Evolutionary conservation across 306 rosid genomes (phyloP), one percentile per base, ranked within the genome.

Genomic region (Cucurbita maxima): DNA sequence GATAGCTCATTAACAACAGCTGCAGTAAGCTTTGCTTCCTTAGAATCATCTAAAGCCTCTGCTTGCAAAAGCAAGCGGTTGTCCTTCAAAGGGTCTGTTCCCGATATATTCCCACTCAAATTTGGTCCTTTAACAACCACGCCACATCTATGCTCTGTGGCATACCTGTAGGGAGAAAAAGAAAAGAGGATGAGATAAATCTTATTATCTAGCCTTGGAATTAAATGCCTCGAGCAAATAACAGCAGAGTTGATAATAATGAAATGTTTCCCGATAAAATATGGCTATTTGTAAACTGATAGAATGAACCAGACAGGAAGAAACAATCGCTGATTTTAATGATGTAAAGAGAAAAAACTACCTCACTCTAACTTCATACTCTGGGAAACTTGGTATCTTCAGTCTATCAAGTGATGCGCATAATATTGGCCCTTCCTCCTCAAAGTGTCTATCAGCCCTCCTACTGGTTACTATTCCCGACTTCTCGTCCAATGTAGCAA

Each of bases 71-170:
- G 96, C 75, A 94, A 77, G 74, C 95, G 92, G 81, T 94, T 91
- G 81, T 94, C 97, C 84, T 94, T 91, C 76, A 94, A 82, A 1
- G 96, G 97, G 76, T 94, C 92, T 47, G 99, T 89, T 81, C 97
- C 99, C 5, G 99, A 94, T 80, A 94, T 91, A 73, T 94, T 94
- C 78, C 99, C 97, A 59, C 97, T 91, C 79, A 94, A 78, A 61
- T 72, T 86, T 78, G 97, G 96, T 76, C 99, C 96, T 84, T 91
- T 91, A 43, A 89, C 96, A 47, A 91, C 99, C 80, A 91, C 97
- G 58, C 97, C 99, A 84, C 97, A 91, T 82, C 99, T 91, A 84
- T 94, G 97, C 78, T 91, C 99, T 34, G 97, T 94, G 64, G 99
- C 99, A 85, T 94, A 94, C 86, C 97, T 93, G 72, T 50, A 73